Evolutionary conservation across 2,329 filamentous ascomycete species (phyloP).

Genomic region (Beauveria sp.): DNA sequence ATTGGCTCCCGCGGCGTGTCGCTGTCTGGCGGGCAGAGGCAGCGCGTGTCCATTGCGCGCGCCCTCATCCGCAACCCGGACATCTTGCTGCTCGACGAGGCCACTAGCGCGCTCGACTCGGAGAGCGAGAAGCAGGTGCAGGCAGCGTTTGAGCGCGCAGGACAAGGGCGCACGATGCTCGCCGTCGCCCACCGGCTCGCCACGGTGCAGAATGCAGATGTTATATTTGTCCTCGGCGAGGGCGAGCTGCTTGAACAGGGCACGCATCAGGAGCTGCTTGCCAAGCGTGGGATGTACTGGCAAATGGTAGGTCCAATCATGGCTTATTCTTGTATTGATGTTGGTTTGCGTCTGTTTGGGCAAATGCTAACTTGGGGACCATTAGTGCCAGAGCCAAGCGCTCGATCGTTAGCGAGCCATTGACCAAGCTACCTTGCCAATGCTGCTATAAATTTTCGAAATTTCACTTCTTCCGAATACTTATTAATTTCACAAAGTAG

Average conservation of each 20-base stretch:
- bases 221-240: constrained; percentile 69
- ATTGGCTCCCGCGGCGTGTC: constrained; percentile 60
- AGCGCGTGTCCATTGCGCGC: constrained; percentile 61
- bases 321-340: no score
- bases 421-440: no score
- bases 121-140: constrained; percentile 56
- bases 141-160: constrained; percentile 57
- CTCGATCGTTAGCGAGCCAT: constrained; percentile 36
- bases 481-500: no score
- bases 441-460: no score
- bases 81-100: constrained; percentile 64
- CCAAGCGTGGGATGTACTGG: constrained; percentile 47
- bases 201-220: constrained; percentile 70
- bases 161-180: constrained; percentile 56
- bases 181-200: constrained; percentile 72
- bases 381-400: constrained; percentile 50
- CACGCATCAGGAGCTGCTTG: constrained; percentile 44
- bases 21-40: constrained; percentile 63
- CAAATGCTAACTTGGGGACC: constrained; percentile 18
- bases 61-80: constrained; percentile 58
- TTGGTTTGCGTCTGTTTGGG: constrained; percentile 18
- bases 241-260: constrained; percentile 49
- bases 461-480: no score
- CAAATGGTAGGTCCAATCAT: constrained; percentile 37
- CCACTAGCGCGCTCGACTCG: constrained; percentile 61